phyloP scores from a whole-genome alignment of 2,329 filamentous ascomycete genomes.

The Aureobasidium lini region DNA sequence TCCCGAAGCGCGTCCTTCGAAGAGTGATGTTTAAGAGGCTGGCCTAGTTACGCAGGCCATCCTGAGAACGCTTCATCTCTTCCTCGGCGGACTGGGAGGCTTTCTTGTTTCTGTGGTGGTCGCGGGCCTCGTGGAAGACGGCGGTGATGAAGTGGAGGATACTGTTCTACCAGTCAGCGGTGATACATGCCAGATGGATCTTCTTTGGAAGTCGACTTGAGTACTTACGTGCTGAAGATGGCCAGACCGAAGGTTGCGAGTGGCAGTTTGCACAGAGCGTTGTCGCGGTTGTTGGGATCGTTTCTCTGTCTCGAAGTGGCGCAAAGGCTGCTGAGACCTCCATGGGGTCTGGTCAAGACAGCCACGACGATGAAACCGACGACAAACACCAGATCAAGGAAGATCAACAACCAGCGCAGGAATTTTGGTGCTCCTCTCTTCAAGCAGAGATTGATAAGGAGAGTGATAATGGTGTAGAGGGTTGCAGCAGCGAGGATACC shows the following conservation, averaged over 20 bases:
- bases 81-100: not conserved
- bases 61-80: not conserved
- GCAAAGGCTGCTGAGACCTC: conserved; percentile 1
- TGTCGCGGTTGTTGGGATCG: conserved; percentile 8
- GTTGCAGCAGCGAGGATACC: conserved; percentile 40
- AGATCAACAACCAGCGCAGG: conserved; percentile 34
- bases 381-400: conserved; percentile 35
- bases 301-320: not conserved
- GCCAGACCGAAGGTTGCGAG: conserved; percentile 39
- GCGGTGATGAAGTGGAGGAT: conserved; percentile 38
- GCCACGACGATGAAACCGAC: conserved; percentile 39
- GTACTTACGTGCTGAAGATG: conserved; percentile 34
- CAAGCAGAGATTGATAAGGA: conserved; percentile 30
- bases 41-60: not conserved
- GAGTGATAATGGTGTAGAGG: conserved; percentile 35
- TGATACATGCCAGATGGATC: conserved; percentile 18
- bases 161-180: not conserved
- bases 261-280: conserved; percentile 33
- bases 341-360: conserved; percentile 30
- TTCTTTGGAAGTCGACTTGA: conserved; percentile 24
- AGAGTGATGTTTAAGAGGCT: too few relatives aligned
- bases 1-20: too few relatives aligned
- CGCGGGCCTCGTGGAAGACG: conserved; percentile 33
- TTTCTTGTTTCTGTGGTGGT: conserved; percentile 18
- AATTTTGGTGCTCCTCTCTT: conserved; percentile 22